Percentiles rank a stretch among this genome's conserved stretches.
phyloP scores from a whole-genome alignment of 2,329 filamentous ascomycete species.

The Colletotrichum incanum region DNA sequence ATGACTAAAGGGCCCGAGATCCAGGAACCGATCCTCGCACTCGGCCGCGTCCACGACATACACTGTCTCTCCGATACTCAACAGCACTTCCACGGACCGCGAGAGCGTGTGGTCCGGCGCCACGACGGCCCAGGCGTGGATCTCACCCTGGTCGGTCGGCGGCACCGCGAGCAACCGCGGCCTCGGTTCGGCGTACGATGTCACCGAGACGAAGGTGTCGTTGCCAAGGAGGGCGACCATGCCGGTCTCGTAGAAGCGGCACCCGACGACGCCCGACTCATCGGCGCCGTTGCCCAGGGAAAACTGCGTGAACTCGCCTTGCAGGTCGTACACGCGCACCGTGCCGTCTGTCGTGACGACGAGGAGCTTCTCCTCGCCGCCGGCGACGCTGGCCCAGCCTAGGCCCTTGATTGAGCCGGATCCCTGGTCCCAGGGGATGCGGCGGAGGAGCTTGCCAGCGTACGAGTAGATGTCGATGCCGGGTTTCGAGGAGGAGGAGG shows the following conservation, averaged over 20 bases:
- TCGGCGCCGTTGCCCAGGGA: constrained; percentile 92
- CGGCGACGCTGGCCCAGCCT: constrained; percentile 84
- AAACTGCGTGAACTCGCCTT: constrained; percentile 95
- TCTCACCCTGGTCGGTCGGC: constrained; percentile 83
- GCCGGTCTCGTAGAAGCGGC: constrained; percentile 91
- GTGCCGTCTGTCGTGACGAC: constrained; percentile 92
- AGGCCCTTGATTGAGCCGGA: constrained; percentile 84
- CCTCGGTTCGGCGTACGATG: constrained; percentile 90
- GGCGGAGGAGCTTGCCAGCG: constrained; percentile 88
- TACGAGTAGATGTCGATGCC: constrained; percentile 96
- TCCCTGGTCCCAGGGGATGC: constrained; percentile 93
- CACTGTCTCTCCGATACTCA: constrained; percentile 88
- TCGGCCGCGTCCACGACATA: constrained; percentile 91
- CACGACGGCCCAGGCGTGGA: constrained; percentile 92
- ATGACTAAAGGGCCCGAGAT: constrained; percentile 93
- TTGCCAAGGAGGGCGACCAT: constrained; percentile 93
- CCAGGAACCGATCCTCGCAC: constrained; percentile 90
- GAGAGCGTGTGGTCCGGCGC: constrained; percentile 91
- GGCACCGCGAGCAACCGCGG: constrained; percentile 85
- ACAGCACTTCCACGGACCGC: constrained; percentile 90
- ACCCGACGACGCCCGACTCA: constrained; percentile 88
- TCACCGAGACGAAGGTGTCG: constrained; percentile 89
- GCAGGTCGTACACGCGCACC: constrained; percentile 92
- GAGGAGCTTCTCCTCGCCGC: constrained; percentile 84
- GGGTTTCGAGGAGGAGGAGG: constrained; percentile 69